These are phyloP conservation scores for Asterophora lycoperdoides DNA, from an alignment of 768 basidiomycete species.

Conservation along the genomic window DNA sequence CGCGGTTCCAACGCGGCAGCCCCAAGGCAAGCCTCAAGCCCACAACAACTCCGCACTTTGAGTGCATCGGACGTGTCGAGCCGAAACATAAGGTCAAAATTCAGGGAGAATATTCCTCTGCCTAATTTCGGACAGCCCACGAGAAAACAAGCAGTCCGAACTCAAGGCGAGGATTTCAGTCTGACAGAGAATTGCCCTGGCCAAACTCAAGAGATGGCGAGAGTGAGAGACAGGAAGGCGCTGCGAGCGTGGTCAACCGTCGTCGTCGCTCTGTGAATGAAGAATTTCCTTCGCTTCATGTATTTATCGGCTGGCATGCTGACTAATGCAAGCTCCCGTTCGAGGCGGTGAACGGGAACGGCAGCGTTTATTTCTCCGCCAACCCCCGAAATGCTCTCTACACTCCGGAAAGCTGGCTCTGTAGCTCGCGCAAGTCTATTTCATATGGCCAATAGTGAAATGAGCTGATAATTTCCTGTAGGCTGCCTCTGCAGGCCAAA, in stretches of 20 bases:
- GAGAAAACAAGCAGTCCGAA: conserved; percentile 53
- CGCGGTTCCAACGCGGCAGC: conserved; percentile 11
- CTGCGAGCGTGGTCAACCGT: conserved; percentile 50
- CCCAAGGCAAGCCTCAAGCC: background rate
- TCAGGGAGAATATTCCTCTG: conserved; percentile 51
- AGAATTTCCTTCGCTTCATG: conserved; percentile 11
- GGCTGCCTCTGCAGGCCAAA: conserved; percentile 76
- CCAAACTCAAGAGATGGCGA: conserved; percentile 27
- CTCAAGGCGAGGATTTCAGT: conserved; percentile 71
- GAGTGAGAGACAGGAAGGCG: conserved; percentile 73
- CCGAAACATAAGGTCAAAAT: conserved; percentile 1
- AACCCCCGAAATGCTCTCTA: conserved; percentile 55
- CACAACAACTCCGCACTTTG: conserved; percentile 5
- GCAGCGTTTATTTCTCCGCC: conserved; percentile 11
- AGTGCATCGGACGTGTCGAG: conserved; percentile 1
- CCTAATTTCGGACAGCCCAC: conserved; percentile 80
- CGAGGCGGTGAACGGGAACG: conserved; percentile 15
- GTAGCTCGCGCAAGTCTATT: conserved; percentile 53
- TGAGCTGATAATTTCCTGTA: conserved; percentile 24
- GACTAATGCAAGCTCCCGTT: conserved; percentile 35
- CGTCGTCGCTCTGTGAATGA: conserved; percentile 67
- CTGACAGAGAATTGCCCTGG: conserved; percentile 59
- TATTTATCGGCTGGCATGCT: conserved; percentile 29
- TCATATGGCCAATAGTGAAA: background rate
- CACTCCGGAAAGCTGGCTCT: conserved; percentile 59